These are phyloP conservation scores for Coniochaeta prunicola DNA, from an alignment of 2,329 filamentous ascomycete species.

Conservation along the genomic window DNA sequence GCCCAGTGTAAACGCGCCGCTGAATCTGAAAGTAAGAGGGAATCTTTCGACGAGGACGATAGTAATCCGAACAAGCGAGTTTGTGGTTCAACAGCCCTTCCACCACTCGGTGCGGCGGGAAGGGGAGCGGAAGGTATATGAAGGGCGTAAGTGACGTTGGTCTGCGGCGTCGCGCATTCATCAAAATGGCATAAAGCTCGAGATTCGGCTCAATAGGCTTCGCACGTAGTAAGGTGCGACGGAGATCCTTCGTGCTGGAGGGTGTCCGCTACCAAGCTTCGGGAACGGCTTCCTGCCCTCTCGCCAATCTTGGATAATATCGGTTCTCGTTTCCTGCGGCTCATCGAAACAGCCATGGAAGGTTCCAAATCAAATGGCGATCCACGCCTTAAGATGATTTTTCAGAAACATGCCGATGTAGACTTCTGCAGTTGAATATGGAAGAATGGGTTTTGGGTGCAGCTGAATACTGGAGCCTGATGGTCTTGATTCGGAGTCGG, in stretches of 20 bases:
- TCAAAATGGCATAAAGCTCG: slow-evolving; percentile 1
- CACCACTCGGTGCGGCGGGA: not conserved
- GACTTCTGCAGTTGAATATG: not conserved
- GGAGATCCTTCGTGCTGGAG: not conserved
- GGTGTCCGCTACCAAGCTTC: not conserved
- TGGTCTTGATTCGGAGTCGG: not conserved
- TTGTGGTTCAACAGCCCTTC: not conserved
- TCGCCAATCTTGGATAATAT: slow-evolving; percentile 1
- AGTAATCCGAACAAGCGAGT: not conserved
- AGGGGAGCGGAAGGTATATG: not conserved
- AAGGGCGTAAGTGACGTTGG: not conserved
- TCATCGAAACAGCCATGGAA: not conserved
- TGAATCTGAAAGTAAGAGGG: not conserved
- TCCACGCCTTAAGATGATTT: no score
- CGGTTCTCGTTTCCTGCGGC: not conserved
- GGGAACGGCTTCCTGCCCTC: not conserved
- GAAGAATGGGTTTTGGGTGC: not conserved
- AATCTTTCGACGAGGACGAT: not conserved
- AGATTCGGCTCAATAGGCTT: not conserved
- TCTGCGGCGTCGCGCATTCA: not conserved
- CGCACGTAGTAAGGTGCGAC: not conserved
- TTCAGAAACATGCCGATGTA: not conserved
- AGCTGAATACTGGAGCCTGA: not conserved
- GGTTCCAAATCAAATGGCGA: no score
- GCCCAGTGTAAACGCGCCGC: not conserved